Base-by-base conservation (phyloP, 306 rosid genomes). In the Erythrophleum fordii region DNA sequence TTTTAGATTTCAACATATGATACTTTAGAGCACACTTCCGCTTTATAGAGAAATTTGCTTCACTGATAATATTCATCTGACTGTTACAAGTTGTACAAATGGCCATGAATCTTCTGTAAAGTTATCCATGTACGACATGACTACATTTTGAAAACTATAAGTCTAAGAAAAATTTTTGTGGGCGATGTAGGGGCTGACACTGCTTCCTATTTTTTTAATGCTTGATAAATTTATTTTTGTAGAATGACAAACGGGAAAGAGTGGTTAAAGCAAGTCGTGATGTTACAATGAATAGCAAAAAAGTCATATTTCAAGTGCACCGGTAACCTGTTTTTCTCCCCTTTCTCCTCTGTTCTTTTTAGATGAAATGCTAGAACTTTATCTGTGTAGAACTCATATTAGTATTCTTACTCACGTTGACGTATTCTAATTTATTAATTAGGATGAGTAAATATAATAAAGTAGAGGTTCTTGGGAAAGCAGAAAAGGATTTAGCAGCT, bases 301-400 rank as follows among this genome's bases (percentile, higher is more conserved):
- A 95, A 58, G 99, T 95, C 83, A 95, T 95, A 79, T 95, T 95
- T 79, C 99, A 95, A 83, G 99, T 95, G 75, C 99, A 95, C 87
- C 92, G 99, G 99, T 92, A 77, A 82, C 8, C 79, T 69, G 26
- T 39, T 16, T n/a, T 44, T 34, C 44, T 58, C 75, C n/a, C 26
- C 22, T 20, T 76, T 29, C 35, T 9, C 45, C 35, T 42, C 61
- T 18, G 13, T 28, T 29, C 18, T 55, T 23, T 17, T 46, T 42
- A 5, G 11, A 41, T 58, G 7, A 58, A 5, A 2, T 51, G 29
- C 41, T 51, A 23, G 72, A 52, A 59, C 53, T 60, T 60, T 76
- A 60, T 49, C 39, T 70, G 31, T 59, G 75, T 66, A 31, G 49
- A 76, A 16, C 76, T 59, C 41, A 76, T 85, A 64, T 77, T 72